phyloP scores from a whole-genome alignment of 2,329 filamentous ascomycete species.

The Colletotrichum spinosum region DNA sequence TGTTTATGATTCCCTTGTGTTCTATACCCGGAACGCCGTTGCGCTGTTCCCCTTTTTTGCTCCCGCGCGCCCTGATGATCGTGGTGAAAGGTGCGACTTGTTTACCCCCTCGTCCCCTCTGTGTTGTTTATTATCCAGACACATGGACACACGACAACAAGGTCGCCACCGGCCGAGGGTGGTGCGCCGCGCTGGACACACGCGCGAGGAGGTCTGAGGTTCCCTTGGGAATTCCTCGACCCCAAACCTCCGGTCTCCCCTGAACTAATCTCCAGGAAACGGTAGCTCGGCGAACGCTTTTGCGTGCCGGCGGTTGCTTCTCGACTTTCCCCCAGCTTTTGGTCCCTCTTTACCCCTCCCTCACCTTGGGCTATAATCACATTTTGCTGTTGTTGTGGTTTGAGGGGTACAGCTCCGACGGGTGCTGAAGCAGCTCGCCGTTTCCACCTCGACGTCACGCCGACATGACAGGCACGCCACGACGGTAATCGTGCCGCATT shows the following conservation, averaged over 20 bases:
- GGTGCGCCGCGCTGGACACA: background rate
- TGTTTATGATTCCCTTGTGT: background rate
- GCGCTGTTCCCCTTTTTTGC: too few species aligned
- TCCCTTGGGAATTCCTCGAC: constrained; percentile 33
- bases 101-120: background rate
- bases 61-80: background rate
- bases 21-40: too few species aligned
- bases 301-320: constrained; percentile 13
- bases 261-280: constrained; percentile 32
- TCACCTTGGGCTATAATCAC: too few species aligned
- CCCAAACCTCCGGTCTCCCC: background rate
- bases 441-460: background rate
- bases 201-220: constrained; percentile 18
- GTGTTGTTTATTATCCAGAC: background rate
- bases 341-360: background rate
- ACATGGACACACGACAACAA: background rate
- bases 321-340: too few species aligned
- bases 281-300: constrained; percentile 16
- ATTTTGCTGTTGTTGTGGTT: too few species aligned
- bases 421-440: too few species aligned
- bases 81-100: background rate
- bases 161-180: too few species aligned
- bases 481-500: background rate
- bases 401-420: too few species aligned
- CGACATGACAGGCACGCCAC: constrained; percentile 16